These are phyloP conservation scores for Scheffersomyces cryptocercus DNA, from an alignment of 1,139 yeast species.

Conservation along the genomic window DNA sequence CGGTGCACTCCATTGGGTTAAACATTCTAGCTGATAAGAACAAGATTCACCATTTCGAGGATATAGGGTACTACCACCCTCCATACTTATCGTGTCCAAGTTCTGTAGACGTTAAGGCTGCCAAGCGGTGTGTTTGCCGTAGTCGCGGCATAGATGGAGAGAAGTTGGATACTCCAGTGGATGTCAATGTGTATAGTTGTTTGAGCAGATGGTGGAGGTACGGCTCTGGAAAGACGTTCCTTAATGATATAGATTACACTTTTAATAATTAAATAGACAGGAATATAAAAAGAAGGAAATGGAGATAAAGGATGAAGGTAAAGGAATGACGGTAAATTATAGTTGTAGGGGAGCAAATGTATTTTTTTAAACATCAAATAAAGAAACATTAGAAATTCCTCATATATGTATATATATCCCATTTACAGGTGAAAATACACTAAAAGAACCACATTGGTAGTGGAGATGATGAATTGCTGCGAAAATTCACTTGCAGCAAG, in stretches of 20 bases:
- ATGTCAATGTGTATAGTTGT: constrained; percentile 67
- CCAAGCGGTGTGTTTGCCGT: constrained; percentile 71
- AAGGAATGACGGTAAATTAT: too few relatives aligned
- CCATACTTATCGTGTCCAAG: constrained; percentile 86
- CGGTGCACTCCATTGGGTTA: constrained; percentile 84
- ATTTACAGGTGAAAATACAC: too few relatives aligned
- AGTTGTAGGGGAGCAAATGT: too few relatives aligned
- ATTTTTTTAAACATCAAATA: too few relatives aligned
- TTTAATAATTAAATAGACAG: constrained; percentile 5
- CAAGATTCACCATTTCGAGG: constrained; percentile 85
- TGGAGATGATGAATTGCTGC: too few relatives aligned
- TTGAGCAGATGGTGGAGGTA: constrained; percentile 84
- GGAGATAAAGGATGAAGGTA: too few relatives aligned
- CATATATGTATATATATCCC: too few relatives aligned
- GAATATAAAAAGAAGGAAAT: neutral
- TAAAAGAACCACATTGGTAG: too few relatives aligned
- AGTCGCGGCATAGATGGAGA: constrained; percentile 38
- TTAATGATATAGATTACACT: constrained; percentile 33
- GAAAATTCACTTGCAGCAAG: too few relatives aligned
- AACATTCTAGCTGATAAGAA: constrained; percentile 64
- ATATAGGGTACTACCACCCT: constrained; percentile 80
- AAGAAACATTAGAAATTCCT: too few relatives aligned
- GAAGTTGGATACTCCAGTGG: constrained; percentile 46
- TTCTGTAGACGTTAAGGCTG: constrained; percentile 46
- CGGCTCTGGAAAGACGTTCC: constrained; percentile 56